Evolutionary conservation across 139 green algal species (phyloP), one percentile per base, ranked within the genome.

Genomic region (Chlamydomonas incerta): DNA sequence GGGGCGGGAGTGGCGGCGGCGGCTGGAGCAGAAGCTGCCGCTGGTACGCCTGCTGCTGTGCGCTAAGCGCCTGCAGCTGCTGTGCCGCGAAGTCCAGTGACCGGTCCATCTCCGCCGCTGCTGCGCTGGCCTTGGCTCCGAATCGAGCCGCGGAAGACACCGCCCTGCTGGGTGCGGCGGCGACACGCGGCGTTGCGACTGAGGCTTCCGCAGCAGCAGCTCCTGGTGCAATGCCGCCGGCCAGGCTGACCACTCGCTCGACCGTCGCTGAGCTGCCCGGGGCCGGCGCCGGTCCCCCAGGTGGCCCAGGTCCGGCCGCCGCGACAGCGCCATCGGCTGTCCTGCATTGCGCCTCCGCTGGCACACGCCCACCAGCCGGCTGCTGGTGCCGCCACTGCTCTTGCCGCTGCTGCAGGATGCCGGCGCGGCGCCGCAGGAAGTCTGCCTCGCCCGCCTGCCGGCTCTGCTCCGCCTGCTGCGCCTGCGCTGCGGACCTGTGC

Each of bases 381-480:
- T 9, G 5, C 31, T 47, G 31, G 50, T 72, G 31, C 67, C 15
- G 31, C 41, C 8, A 10, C 69, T 74, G 69, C 33, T 58, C 26
- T 47, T 1, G 20, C 20, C 15, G 14, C 35, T 55, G 35, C 3
- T 57, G 35, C 3, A 85, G 47, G 66, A 85, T 85, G 31, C 17
- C 29, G 23, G 47, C 60, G 21, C 79, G 65, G 15, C 66, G 47
- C 28, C 79, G 31, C 66, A 76, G 66, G 66, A 85, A 85, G 21
- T 75, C 79, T 31, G 67, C 79, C 66, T 85, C 79, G 41, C 60
- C 75, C 24, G 33, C 79, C 1, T 11, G 65, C 66, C 72, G 47
- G 26, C 10, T 13, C n/a, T 47, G 60, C 62, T 70, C 74, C 14
- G 34, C 55, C 21, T 29, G 15, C 50, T 50, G 41, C 41, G 41